phyloP scores from a whole-genome alignment of 352 stramenopile species.

The Globisporangium spinosum region DNA sequence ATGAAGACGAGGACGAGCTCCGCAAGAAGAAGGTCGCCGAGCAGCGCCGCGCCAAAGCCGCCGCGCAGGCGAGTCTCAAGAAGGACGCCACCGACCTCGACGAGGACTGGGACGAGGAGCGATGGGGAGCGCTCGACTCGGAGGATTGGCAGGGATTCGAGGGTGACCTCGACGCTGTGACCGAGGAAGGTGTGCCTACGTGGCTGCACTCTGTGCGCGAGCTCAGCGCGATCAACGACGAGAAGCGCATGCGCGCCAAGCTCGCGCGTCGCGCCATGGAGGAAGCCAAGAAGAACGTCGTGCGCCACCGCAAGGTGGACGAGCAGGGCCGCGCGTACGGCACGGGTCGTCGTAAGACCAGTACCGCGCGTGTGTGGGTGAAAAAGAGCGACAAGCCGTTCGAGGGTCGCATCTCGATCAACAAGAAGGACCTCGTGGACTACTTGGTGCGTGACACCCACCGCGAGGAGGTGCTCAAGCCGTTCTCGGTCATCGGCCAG shows the following conservation, averaged over 20 bases:
- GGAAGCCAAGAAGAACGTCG: conserved; percentile 71
- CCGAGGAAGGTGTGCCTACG: conserved; percentile 67
- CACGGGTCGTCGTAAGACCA: conserved; percentile 93
- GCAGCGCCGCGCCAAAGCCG: conserved; percentile 18
- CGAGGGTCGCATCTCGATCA: conserved; percentile 88
- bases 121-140: conserved; percentile 57
- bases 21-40: conserved; percentile 15
- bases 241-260: conserved; percentile 69
- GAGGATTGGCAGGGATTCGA: conserved; percentile 82
- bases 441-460: conserved; percentile 91
- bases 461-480: conserved; percentile 86
- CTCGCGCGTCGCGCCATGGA: conserved; percentile 57
- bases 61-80: conserved; percentile 23
- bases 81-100: conserved; percentile 37
- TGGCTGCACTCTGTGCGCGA: conserved; percentile 82
- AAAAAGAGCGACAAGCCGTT: conserved; percentile 76
- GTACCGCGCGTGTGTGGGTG: conserved; percentile 92
- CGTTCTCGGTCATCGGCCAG: conserved; percentile 66
- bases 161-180: conserved; percentile 72
- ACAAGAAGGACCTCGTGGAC: conserved; percentile 92
- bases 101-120: conserved; percentile 69
- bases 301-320: conserved; percentile 69
- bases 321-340: conserved; percentile 83
- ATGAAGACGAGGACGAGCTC: conserved; percentile 28
- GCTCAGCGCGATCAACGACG: conserved; percentile 55